These are phyloP conservation scores for Tricholoma bakamatsutake DNA, from an alignment of 768 basidiomycete species.

Conservation along the genomic window DNA sequence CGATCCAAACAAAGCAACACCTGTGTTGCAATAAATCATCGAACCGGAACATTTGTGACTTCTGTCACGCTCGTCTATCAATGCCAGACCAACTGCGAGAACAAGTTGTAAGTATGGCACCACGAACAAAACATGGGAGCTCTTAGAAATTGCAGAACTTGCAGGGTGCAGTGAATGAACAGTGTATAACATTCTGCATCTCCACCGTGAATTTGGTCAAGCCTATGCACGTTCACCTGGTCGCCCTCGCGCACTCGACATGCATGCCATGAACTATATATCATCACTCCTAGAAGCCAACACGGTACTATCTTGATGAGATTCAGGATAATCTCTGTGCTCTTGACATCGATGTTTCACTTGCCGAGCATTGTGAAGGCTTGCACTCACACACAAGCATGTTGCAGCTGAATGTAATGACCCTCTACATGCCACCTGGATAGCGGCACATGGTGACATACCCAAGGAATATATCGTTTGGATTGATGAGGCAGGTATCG, in stretches of 20 bases:
- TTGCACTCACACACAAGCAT: slow-evolving; percentile 20
- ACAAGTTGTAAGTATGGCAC: background rate
- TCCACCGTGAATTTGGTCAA: background rate
- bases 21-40: no score
- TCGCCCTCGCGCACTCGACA: slow-evolving; percentile 13
- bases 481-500: slow-evolving; percentile 24
- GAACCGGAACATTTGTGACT: background rate
- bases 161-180: background rate
- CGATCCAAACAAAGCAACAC: slow-evolving; percentile 6
- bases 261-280: slow-evolving; percentile 17
- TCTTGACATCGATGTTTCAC: slow-evolving; percentile 20
- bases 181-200: background rate
- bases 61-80: background rate
- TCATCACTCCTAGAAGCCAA: slow-evolving; percentile 16
- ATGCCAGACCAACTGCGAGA: background rate
- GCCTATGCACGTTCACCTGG: slow-evolving; percentile 6
- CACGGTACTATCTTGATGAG: slow-evolving; percentile 26
- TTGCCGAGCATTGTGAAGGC: slow-evolving; percentile 21
- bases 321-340: slow-evolving; percentile 20
- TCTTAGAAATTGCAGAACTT: background rate
- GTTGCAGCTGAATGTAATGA: slow-evolving; percentile 26
- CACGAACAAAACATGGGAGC: background rate
- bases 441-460: slow-evolving; percentile 12
- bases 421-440: slow-evolving; percentile 16
- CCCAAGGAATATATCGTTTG: slow-evolving; percentile 18